These are phyloP conservation scores for Fraxinus americana DNA, from an alignment of 257 asterid species.

Conservation along the genomic window DNA sequence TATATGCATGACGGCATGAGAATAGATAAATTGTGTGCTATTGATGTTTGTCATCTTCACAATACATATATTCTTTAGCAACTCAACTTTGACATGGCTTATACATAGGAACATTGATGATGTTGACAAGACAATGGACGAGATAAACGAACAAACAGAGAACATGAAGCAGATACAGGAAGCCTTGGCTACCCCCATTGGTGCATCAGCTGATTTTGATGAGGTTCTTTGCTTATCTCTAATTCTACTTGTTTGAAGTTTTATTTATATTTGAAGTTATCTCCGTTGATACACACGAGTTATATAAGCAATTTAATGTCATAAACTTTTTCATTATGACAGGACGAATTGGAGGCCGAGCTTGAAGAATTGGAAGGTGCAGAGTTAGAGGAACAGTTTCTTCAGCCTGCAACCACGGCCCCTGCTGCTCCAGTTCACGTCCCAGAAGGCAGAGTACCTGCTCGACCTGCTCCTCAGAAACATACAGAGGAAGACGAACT, in stretches of 20 bases:
- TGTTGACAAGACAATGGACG: conserved; percentile 94
- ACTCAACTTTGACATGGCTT: conserved; percentile 1
- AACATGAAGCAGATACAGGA: conserved; percentile 88
- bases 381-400: conserved; percentile 76
- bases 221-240: conserved; percentile 43
- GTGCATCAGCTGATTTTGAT: conserved; percentile 69
- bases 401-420: conserved; percentile 68
- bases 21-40: background rate
- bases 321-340: conserved; percentile 21
- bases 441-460: conserved; percentile 47
- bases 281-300: background rate
- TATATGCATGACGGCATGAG: background rate
- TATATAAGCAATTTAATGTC: background rate
- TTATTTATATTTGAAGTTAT: background rate
- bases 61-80: background rate
- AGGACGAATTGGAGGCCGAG: conserved; percentile 85
- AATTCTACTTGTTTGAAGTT: conserved; percentile 3
- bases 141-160: conserved; percentile 86
- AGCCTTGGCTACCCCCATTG: conserved; percentile 71
- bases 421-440: conserved; percentile 48
- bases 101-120: conserved; percentile 71
- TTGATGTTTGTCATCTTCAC: background rate
- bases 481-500: conserved; percentile 75
- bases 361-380: conserved; percentile 80
- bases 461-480: conserved; percentile 60